Evolutionary conservation across 2,329 filamentous ascomycete genomes (phyloP).

Genomic region (Herpotrichia juniperi): DNA sequence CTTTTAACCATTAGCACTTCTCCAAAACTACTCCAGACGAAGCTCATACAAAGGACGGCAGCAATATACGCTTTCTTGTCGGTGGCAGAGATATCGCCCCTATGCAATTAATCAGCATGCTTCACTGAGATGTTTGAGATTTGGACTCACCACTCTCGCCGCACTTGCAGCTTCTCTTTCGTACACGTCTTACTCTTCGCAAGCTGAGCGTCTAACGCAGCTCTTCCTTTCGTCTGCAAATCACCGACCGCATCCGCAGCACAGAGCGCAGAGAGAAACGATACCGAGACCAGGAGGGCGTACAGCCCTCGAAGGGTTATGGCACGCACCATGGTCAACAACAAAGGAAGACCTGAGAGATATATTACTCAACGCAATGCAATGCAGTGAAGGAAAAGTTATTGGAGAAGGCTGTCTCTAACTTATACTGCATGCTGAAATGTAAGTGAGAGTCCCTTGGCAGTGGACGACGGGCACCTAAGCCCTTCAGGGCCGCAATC

Average conservation of each 20-base stretch:
- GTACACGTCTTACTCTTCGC: constrained; percentile 37
- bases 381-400: background rate
- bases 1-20: constrained; percentile 15
- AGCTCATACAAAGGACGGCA: constrained; percentile 38
- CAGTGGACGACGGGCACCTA: constrained; percentile 12
- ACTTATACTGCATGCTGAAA: constrained; percentile 12
- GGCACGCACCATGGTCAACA: constrained; percentile 22
- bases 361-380: background rate
- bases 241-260: constrained; percentile 34
- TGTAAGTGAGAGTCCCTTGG: constrained; percentile 9
- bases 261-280: constrained; percentile 25
- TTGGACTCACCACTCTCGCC: constrained; percentile 34
- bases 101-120: constrained; percentile 14
- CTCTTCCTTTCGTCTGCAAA: constrained; percentile 32
- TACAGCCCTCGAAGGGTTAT: constrained; percentile 25
- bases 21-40: background rate
- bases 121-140: background rate
- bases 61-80: constrained; percentile 45
- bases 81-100: constrained; percentile 32
- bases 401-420: constrained; percentile 12
- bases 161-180: constrained; percentile 36
- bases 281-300: constrained; percentile 25
- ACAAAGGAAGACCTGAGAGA: background rate
- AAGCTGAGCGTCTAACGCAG: constrained; percentile 32
- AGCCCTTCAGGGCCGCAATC: constrained; percentile 16